Conservation (phyloP, 371 early-diverging fungal species). For the Actinomucor elegans region DNA sequence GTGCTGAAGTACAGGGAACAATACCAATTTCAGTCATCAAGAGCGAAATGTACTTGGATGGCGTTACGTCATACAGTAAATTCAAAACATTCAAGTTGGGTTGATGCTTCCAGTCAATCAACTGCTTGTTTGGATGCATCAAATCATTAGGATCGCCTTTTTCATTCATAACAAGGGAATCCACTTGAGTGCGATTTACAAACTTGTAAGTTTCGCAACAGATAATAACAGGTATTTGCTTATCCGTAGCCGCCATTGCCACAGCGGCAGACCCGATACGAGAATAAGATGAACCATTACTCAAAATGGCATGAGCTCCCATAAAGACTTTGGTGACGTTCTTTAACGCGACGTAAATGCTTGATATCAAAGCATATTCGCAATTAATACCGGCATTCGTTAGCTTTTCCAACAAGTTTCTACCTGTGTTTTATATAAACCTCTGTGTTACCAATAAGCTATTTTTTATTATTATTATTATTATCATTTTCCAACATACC, state of each 20-base stretch:
- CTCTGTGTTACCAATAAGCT: neutral
- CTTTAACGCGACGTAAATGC: constrained; percentile 69
- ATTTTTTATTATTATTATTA: neutral
- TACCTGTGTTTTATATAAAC: constrained; percentile 56
- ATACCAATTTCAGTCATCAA: constrained; percentile 94
- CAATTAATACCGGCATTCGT: constrained; percentile 67
- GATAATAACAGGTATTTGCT: constrained; percentile 88
- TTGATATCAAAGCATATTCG: constrained; percentile 66
- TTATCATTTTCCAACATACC: constrained; percentile 43
- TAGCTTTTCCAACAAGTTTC: constrained; percentile 59
- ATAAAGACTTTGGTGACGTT: constrained; percentile 88
- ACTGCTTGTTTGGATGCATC: constrained; percentile 39
- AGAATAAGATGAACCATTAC: constrained; percentile 88
- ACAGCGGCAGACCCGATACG: constrained; percentile 89
- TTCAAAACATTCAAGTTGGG: constrained; percentile 75
- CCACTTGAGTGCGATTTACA: constrained; percentile 84
- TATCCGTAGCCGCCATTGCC: constrained; percentile 82
- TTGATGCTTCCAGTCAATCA: constrained; percentile 62
- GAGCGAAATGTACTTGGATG: constrained; percentile 83
- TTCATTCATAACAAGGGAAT: constrained; percentile 94
- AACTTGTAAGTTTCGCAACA: constrained; percentile 95
- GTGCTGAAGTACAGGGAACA: constrained; percentile 87
- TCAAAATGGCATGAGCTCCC: constrained; percentile 86
- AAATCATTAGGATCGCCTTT: constrained; percentile 81
- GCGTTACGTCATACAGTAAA: constrained; percentile 89